Evolutionary conservation across 768 basidiomycete species (phyloP).

Genomic region (Gloeopeniophorella convolvens): DNA sequence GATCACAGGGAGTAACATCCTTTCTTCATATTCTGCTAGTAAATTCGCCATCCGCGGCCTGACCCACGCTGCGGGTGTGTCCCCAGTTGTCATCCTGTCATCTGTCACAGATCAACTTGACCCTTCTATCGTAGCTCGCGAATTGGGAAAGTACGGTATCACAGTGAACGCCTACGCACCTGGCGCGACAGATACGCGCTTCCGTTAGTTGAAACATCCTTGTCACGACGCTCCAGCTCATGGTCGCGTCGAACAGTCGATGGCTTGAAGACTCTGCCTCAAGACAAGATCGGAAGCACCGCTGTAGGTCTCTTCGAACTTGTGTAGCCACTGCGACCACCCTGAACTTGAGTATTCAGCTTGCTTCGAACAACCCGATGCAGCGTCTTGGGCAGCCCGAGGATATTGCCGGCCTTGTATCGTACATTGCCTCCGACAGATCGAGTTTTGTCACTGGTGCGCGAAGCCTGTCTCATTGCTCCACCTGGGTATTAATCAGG

Average conservation of each 20-base stretch:
- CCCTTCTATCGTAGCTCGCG: slow-evolving; percentile 11
- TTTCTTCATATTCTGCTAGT: slow-evolving; percentile 12
- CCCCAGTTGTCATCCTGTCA: not conserved
- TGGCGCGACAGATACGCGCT: slow-evolving; percentile 16
- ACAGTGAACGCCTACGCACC: slow-evolving; percentile 25
- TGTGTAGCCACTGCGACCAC: not conserved
- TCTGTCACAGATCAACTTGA: not conserved
- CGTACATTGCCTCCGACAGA: slow-evolving; percentile 18
- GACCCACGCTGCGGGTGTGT: slow-evolving; percentile 20
- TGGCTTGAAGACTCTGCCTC: not conserved
- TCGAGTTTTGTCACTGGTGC: slow-evolving; percentile 20
- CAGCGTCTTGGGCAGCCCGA: slow-evolving; percentile 6
- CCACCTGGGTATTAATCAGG: not conserved
- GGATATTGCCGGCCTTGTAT: slow-evolving; percentile 20
- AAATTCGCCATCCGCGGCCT: slow-evolving; percentile 25
- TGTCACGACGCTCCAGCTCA: not conserved
- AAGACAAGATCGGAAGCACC: not conserved
- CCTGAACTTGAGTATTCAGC: not conserved
- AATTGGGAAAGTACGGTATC: slow-evolving; percentile 18
- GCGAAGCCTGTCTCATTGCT: not conserved
- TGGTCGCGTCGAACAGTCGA: not conserved
- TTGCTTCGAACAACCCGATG: not conserved
- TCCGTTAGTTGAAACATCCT: slow-evolving; percentile 14
- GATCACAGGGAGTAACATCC: not conserved
- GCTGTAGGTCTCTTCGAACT: not conserved